A percentile compares a stretch with the other conserved stretches of the same genome.
phyloP scores from a whole-genome alignment of 75 land plant species.

The Pinus tabuliformis region DNA sequence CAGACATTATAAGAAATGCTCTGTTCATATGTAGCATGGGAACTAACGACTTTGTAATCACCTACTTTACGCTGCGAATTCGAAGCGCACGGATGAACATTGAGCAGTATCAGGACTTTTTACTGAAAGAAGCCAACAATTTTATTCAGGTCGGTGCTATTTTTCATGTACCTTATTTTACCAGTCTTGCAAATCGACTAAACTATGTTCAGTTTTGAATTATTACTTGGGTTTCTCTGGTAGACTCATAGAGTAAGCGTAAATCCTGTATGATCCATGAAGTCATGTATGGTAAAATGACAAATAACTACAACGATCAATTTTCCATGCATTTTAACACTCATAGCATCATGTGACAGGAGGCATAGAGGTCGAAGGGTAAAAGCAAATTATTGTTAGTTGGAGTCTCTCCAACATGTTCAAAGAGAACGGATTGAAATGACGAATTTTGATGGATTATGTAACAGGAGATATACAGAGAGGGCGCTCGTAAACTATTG shows the following conservation, averaged over 20 bases:
- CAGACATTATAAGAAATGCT: slow-evolving; percentile 26
- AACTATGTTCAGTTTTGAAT: no score
- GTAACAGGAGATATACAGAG: slow-evolving; percentile 23
- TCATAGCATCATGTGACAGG: no score
- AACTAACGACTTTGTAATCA: slow-evolving; percentile 63
- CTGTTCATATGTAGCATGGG: slow-evolving; percentile 60
- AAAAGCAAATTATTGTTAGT: neutral
- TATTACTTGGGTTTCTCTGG: no score
- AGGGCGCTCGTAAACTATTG: slow-evolving; percentile 60
- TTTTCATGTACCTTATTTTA: no score
- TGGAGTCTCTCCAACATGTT: neutral
- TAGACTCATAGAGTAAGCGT: no score
- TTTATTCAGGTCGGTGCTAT: slow-evolving; percentile 14
- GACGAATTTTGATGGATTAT: neutral
- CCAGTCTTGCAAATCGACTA: neutral
- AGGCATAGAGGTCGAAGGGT: no score
- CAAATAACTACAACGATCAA: no score
- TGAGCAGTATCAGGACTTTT: slow-evolving; percentile 38
- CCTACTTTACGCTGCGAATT: slow-evolving; percentile 5
- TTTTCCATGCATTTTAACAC: no score
- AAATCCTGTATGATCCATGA: no score
- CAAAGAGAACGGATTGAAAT: neutral
- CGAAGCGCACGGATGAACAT: slow-evolving; percentile 14
- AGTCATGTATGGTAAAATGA: no score
- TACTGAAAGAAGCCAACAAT: slow-evolving; percentile 18